Percentiles rank a stretch among this genome's conserved stretches.
Conservation (phyloP, 1,284 basidiomycete genomes). For the Cutaneotrichosporon dermatis region DNA sequence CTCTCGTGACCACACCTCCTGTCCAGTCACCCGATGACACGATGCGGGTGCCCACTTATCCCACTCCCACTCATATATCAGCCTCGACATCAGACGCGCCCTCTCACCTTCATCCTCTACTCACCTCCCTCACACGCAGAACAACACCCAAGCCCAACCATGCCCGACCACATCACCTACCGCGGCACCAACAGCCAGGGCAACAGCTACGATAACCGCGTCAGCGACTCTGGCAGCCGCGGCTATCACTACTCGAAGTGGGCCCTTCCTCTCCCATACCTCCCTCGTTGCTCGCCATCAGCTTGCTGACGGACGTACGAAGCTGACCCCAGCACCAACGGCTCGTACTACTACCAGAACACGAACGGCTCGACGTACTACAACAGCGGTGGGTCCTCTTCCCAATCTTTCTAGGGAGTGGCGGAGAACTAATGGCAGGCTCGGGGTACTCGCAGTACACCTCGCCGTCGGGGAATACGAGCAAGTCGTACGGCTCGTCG, state of each 20-base stretch:
- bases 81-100: neutral
- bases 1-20: too few species aligned
- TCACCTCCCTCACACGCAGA: neutral
- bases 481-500: slow-evolving; percentile 15
- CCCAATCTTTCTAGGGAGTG: too few species aligned
- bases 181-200: slow-evolving; percentile 57
- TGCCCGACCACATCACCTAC: slow-evolving; percentile 44
- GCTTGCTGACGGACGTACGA: neutral
- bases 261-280: neutral
- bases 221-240: slow-evolving; percentile 48
- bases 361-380: slow-evolving; percentile 60
- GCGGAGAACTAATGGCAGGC: too few species aligned
- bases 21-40: too few species aligned
- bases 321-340: slow-evolving; percentile 40
- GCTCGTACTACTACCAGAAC: slow-evolving; percentile 61
- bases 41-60: too few species aligned
- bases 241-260: slow-evolving; percentile 61
- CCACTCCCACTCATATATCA: neutral
- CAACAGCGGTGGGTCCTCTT: slow-evolving; percentile 51
- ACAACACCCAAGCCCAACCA: neutral
- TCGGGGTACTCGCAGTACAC: slow-evolving; percentile 56
- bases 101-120: neutral
- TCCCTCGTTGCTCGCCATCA: neutral
- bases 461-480: slow-evolving; percentile 51
- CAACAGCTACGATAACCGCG: slow-evolving; percentile 57